These are phyloP conservation scores for Lactifluus echinatus DNA, from an alignment of 768 basidiomycete species.

Conservation along the genomic window DNA sequence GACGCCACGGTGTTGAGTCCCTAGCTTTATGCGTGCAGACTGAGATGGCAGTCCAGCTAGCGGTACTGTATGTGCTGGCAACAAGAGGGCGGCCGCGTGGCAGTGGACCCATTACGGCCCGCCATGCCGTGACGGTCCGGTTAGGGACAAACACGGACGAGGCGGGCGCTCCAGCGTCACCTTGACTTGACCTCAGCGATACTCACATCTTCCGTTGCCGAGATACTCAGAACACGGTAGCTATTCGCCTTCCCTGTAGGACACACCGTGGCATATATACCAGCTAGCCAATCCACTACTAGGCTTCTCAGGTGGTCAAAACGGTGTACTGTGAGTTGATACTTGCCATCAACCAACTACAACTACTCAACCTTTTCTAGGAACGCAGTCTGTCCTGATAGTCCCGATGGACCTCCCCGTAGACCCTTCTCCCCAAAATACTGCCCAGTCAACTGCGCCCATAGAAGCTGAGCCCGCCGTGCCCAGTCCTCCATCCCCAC, in stretches of 20 bases:
- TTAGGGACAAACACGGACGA: neutral
- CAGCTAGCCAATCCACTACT: neutral
- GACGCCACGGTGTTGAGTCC: too few species aligned
- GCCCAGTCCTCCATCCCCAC: neutral
- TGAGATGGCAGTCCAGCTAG: too few species aligned
- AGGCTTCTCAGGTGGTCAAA: neutral
- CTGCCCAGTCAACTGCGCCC: neutral
- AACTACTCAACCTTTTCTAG: neutral
- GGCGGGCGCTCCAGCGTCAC: neutral
- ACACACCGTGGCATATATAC: neutral
- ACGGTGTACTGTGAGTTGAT: neutral
- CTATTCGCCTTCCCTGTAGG: neutral
- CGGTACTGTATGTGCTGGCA: too few species aligned
- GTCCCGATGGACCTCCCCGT: slow-evolving; percentile 1
- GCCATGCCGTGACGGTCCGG: too few species aligned
- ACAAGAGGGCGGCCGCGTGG: too few species aligned
- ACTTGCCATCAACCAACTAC: neutral
- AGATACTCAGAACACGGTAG: neutral
- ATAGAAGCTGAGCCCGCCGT: neutral
- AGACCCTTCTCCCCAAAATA: slow-evolving; percentile 1
- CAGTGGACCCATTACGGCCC: too few species aligned
- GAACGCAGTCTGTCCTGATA: neutral
- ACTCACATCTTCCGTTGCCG: neutral
- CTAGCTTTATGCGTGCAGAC: too few species aligned
- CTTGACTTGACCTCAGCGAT: neutral